phyloP scores from a whole-genome alignment of 495 filamentous ascomycete species.

The Hypomontagnella monticulosa region DNA sequence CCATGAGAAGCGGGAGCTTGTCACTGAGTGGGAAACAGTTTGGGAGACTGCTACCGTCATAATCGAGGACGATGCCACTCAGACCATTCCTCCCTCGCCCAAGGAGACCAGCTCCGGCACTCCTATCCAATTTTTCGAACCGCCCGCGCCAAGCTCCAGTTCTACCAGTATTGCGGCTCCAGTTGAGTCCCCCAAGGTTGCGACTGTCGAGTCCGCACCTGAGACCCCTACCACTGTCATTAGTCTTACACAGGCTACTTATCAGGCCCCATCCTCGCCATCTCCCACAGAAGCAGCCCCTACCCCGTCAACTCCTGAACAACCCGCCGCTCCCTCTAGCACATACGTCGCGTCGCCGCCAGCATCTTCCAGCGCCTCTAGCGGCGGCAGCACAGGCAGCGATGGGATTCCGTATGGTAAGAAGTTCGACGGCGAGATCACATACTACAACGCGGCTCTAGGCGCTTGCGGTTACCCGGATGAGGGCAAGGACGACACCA shows the following conservation, averaged over 20 bases:
- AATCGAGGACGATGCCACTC: constrained; percentile 54
- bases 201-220: neutral
- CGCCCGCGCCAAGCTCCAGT: constrained; percentile 17
- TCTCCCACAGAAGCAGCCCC: constrained; percentile 19
- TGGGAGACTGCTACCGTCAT: constrained; percentile 59
- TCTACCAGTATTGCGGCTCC: constrained; percentile 6
- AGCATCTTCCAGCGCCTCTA: constrained; percentile 30
- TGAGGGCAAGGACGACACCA: constrained; percentile 47
- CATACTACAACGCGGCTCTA: constrained; percentile 57
- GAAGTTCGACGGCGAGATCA: constrained; percentile 53
- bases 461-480: constrained; percentile 60
- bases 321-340: constrained; percentile 19
- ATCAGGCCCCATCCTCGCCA: constrained; percentile 27
- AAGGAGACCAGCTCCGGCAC: constrained; percentile 30
- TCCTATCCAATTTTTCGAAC: constrained; percentile 57
- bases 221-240: constrained; percentile 19
- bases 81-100: constrained; percentile 48
- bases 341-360: constrained; percentile 23
- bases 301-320: constrained; percentile 14
- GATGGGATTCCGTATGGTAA: constrained; percentile 28
- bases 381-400: constrained; percentile 29
- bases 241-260: constrained; percentile 20
- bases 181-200: constrained; percentile 8
- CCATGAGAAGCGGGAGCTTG: constrained; percentile 54
- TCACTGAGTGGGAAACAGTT: constrained; percentile 59